Evolutionary conservation across 306 rosid genomes (phyloP).

Genomic region (Trifolium dubium): DNA sequence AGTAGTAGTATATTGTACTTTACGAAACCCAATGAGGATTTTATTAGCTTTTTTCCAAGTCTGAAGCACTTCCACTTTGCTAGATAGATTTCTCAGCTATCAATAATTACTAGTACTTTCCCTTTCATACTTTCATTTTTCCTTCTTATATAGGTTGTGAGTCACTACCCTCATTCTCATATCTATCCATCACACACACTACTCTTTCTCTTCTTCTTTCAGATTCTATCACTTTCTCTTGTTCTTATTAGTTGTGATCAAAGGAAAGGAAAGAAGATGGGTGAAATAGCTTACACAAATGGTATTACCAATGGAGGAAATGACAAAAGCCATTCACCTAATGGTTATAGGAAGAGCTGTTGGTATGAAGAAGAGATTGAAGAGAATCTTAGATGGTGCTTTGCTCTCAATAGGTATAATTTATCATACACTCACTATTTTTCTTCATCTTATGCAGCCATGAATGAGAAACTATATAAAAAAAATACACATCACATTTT

Average conservation of each 20-base stretch:
- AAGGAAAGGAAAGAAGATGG: slow-evolving; percentile 50
- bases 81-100: slow-evolving; percentile 45
- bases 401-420: slow-evolving; percentile 87
- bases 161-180: slow-evolving; percentile 42
- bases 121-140: slow-evolving; percentile 34
- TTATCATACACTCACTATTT: background rate
- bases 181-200: slow-evolving; percentile 41
- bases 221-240: background rate
- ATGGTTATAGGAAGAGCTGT: slow-evolving; percentile 92
- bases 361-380: slow-evolving; percentile 99
- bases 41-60: slow-evolving; percentile 48
- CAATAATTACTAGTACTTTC: slow-evolving; percentile 44
- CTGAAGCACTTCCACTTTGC: slow-evolving; percentile 50
- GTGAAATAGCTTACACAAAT: slow-evolving; percentile 69
- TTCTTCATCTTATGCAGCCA: background rate
- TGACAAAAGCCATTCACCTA: slow-evolving; percentile 62
- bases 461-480: background rate
- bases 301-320: slow-evolving; percentile 62
- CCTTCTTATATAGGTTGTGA: slow-evolving; percentile 44
- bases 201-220: background rate
- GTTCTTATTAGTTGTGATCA: slow-evolving; percentile 17
- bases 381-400: slow-evolving; percentile 93
- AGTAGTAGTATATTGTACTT: slow-evolving; percentile 36
- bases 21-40: slow-evolving; percentile 62
- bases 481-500: slow-evolving; percentile 5